phyloP scores from a whole-genome alignment of 2,329 filamentous ascomycete species.

The Hymenoscyphus fructigenus region DNA sequence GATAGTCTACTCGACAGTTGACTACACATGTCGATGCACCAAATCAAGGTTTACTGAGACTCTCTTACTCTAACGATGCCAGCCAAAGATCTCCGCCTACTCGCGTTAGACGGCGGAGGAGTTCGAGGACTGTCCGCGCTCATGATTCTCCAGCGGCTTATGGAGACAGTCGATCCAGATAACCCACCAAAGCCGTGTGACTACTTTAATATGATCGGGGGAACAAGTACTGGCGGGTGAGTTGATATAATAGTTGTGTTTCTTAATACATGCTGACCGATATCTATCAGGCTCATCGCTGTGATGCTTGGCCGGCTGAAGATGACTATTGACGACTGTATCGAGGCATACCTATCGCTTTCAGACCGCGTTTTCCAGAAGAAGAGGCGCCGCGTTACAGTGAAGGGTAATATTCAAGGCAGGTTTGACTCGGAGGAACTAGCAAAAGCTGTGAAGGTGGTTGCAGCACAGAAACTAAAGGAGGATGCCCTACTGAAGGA shows the following conservation, averaged over 20 bases:
- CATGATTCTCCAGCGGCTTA: constrained; percentile 37
- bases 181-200: constrained; percentile 29
- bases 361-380: constrained; percentile 39
- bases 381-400: constrained; percentile 11
- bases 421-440: constrained; percentile 20
- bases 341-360: constrained; percentile 42
- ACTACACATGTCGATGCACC: too few relatives aligned
- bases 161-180: constrained; percentile 30
- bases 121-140: constrained; percentile 39
- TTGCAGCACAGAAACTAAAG: constrained; percentile 21
- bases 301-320: constrained; percentile 47
- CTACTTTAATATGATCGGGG: constrained; percentile 42
- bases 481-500: constrained; percentile 35
- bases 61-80: too few relatives aligned
- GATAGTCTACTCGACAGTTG: too few relatives aligned
- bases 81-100: background rate
- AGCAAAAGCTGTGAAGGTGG: constrained; percentile 26
- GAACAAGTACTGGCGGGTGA: constrained; percentile 7
- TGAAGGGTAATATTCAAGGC: constrained; percentile 20
- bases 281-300: constrained; percentile 38
- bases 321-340: constrained; percentile 45
- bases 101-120: constrained; percentile 37
- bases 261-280: background rate
- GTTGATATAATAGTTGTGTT: background rate
- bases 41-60: too few relatives aligned